Percentiles rank a stretch among this genome's conserved stretches.
These are phyloP conservation scores for Fennellomyces sp. DNA, from an alignment of 371 early-diverging fungal species.

Conservation along the genomic window DNA sequence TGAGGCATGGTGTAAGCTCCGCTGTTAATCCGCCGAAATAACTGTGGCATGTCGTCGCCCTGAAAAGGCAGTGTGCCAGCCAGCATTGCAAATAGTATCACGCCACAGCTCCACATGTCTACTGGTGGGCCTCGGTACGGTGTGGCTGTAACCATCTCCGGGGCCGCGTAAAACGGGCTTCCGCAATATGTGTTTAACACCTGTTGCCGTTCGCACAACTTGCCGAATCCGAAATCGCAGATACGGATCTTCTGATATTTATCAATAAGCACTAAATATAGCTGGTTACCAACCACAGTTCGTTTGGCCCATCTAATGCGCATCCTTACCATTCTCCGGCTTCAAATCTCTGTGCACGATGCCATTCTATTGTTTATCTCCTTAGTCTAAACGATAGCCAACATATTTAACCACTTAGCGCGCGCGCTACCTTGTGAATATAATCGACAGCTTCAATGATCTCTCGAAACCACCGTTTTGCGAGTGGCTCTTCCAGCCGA, in stretches of 20 bases:
- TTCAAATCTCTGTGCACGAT: slow-evolving; percentile 91
- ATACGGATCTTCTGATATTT: slow-evolving; percentile 70
- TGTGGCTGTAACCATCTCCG: slow-evolving; percentile 79
- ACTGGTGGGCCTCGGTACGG: slow-evolving; percentile 77
- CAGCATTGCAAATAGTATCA: slow-evolving; percentile 74
- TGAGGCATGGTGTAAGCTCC: slow-evolving; percentile 59
- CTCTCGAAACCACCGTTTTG: slow-evolving; percentile 92
- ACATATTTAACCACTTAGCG: neutral
- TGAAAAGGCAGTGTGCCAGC: slow-evolving; percentile 83
- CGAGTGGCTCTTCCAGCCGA: slow-evolving; percentile 81
- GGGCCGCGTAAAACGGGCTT: slow-evolving; percentile 90
- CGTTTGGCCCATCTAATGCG: neutral
- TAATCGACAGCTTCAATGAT: slow-evolving; percentile 94
- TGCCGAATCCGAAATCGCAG: slow-evolving; percentile 97
- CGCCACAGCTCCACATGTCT: slow-evolving; percentile 84
- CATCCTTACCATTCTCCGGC: slow-evolving; percentile 72
- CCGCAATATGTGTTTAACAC: slow-evolving; percentile 94
- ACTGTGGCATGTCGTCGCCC: slow-evolving; percentile 74
- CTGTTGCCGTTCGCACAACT: slow-evolving; percentile 80
- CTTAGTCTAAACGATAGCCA: too few species aligned
- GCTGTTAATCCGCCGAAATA: slow-evolving; percentile 68
- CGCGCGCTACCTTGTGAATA: slow-evolving; percentile 69
- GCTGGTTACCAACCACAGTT: too few species aligned
- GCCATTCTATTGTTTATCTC: slow-evolving; percentile 47
- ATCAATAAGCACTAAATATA: slow-evolving; percentile 69